Evolutionary conservation across 2,329 filamentous ascomycete genomes (phyloP).

Genomic region (Pleomassaria siparia): DNA sequence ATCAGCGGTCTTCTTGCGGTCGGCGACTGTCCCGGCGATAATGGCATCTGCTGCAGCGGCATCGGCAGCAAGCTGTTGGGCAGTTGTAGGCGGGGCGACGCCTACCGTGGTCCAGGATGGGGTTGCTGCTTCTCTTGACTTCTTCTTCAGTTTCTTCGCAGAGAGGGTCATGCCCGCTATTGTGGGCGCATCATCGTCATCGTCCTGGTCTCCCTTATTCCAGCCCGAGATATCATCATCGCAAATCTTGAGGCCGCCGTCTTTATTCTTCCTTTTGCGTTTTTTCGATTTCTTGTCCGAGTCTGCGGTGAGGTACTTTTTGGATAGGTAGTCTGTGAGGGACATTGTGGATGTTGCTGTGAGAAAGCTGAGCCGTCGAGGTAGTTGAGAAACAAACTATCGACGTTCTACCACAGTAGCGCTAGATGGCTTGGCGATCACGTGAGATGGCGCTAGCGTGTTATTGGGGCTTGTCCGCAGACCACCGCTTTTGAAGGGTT

Average conservation of each 20-base stretch:
- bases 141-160: conserved; percentile 64
- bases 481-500: not conserved
- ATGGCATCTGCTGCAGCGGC: conserved; percentile 73
- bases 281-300: conserved; percentile 55
- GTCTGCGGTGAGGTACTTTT: conserved; percentile 81
- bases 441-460: conserved; percentile 27
- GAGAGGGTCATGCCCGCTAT: conserved; percentile 34
- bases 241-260: conserved; percentile 49
- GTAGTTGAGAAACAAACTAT: too few relatives aligned
- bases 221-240: conserved; percentile 59
- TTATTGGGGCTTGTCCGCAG: not conserved
- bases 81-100: conserved; percentile 52
- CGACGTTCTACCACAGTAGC: too few relatives aligned
- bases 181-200: conserved; percentile 57
- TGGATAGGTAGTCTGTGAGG: conserved; percentile 83
- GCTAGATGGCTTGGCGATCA: conserved; percentile 14
- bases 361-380: too few relatives aligned
- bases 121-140: conserved; percentile 33
- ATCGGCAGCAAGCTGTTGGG: conserved; percentile 69
- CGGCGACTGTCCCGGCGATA: conserved; percentile 69
- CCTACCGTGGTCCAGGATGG: conserved; percentile 71
- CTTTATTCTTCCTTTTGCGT: conserved; percentile 50
- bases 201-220: conserved; percentile 53
- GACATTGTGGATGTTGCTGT: conserved; percentile 51
- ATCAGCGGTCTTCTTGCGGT: conserved; percentile 53